Evolutionary conservation across 306 rosid genomes (phyloP), one percentile per base, ranked within the genome.

Genomic region (Prosopis cineraria): DNA sequence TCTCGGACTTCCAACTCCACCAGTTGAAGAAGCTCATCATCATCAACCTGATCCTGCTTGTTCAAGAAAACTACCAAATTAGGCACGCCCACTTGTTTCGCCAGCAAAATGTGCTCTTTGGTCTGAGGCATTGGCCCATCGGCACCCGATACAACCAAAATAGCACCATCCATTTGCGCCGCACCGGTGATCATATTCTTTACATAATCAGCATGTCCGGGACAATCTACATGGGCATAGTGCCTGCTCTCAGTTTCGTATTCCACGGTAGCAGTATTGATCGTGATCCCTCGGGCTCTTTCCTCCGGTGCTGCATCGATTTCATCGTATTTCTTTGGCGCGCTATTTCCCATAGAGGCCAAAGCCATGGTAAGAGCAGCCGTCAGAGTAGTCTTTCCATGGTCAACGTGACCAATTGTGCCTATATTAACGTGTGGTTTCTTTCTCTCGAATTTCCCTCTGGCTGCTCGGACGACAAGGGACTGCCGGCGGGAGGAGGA

Each of bases 161-260:
- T 84, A 3, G 80, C 85, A 12, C 88, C 85, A 58, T 84, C 85
- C 88, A 84, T 84, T 56, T 84, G 88, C 17, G 88, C 85, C 7
- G 83, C 83, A 30, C 84, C 87, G n/a, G 87, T 84, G 79, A 84
- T 84, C 88, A 84, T 84, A 62, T 80, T 84, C 88, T 84, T 84
- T 37, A 77, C 85, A 14, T 77, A 80, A 30, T 84, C 87, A 19
- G 87, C 87, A 29, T 84, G 88, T 24, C 85, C 88, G 20, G 88
- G 88, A 55, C 80, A 84, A 64, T 84, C 88, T 5, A 73, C 88
- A 30, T 84, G 88, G 2, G 85, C 80, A 13, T 75, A 81, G 60
- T 75, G 84, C 65, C 80, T 79, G 36, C 52, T 68, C 52, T 50
- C 77, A n/a, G 80, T 81, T 60, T 81, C 80, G 36, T 81, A 75